Conservation (phyloP, 345 rosid genomes). For the Kandelia obovata region DNA sequence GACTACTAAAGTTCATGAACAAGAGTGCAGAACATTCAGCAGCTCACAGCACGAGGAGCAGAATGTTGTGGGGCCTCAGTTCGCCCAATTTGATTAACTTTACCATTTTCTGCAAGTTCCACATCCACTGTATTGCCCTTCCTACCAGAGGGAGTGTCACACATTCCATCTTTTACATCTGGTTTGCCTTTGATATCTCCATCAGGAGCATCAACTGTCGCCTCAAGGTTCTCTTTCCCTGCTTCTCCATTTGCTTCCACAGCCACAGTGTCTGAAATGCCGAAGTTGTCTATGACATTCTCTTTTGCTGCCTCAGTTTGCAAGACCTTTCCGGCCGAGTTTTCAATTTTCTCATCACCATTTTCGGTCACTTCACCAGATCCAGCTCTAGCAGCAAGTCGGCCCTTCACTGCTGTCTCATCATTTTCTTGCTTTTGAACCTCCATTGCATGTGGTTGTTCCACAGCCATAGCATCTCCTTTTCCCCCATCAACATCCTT, state of each 20-base stretch:
- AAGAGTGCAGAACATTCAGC: constrained; percentile 16
- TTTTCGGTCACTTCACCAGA: constrained; percentile 20
- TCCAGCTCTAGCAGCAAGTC: constrained; percentile 20
- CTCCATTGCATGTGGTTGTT: constrained; percentile 11
- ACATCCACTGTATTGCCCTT: constrained; percentile 29
- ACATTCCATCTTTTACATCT: constrained; percentile 14
- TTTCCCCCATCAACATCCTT: constrained; percentile 19
- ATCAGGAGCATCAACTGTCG: constrained; percentile 25
- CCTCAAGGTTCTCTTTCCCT: constrained; percentile 26
- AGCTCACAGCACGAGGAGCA: constrained; percentile 34
- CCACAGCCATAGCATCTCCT: constrained; percentile 28
- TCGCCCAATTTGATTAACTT: constrained; percentile 28
- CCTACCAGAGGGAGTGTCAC: constrained; percentile 19
- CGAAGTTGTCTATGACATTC: constrained; percentile 18
- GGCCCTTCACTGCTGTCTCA: constrained; percentile 18
- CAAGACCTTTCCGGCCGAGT: constrained; percentile 20
- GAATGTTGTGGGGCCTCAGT: constrained; percentile 25
- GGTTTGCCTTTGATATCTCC: constrained; percentile 27
- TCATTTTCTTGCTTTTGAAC: constrained; percentile 24
- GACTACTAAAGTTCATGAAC: constrained; percentile 4
- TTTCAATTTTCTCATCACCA: constrained; percentile 29
- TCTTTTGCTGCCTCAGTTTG: constrained; percentile 24
- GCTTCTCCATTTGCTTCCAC: constrained; percentile 31
- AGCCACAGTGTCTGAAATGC: constrained; percentile 20
- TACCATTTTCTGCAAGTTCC: constrained; percentile 38